Base-by-base conservation (phyloP, 345 rosid genomes). In the Mangifera indica region DNA sequence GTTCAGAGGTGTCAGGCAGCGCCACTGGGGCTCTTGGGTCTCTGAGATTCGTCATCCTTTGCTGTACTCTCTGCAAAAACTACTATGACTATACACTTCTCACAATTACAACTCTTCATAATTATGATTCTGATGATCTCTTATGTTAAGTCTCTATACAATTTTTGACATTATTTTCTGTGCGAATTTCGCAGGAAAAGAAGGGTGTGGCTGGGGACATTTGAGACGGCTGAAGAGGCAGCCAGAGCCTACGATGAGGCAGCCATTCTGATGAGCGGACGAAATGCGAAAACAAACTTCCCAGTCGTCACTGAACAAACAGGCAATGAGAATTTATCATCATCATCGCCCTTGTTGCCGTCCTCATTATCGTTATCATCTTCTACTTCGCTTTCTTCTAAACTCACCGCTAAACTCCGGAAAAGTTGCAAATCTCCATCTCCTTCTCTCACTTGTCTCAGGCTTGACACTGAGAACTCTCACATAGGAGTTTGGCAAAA, bases 1-100 rank as follows among this genome's bases (percentile, higher is more conserved):
- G 87, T 90, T 88, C 88, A 88, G 89, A 86, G 96, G 96, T 76
- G 96, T 90, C 84, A 86, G 96, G 86, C 96, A 88, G 74, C 93
- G 96, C 77, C 96, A 90, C 46, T 90, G 96, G 96, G 96, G 96
- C 79, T 87, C 96, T 10, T 90, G 96, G 96, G 96, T 90, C 74
- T 84, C 93, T 64, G 96, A 90, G 84, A 90, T 90, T 85, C 93
- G 93, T 12, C 96, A 90, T 65, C 96, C 96, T n/a, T 75, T 90
- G 24, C 84, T 90, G 93, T 90, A 37, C 55, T 58, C 65, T 58
- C 37, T 14, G 15, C 26, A 20, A 13, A n/a, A 37, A 37, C 9
- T 20, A 63, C 26, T 72, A 59, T 29, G 29, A 5, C 57, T 59
- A 45, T 4, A 25, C 3, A 7, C 11, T 40, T 20, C 18, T 48